Evolutionary conservation across 208 protist genomes (phyloP), one percentile per base, ranked within the genome.

Genomic region (Acanthamoeba quina): DNA sequence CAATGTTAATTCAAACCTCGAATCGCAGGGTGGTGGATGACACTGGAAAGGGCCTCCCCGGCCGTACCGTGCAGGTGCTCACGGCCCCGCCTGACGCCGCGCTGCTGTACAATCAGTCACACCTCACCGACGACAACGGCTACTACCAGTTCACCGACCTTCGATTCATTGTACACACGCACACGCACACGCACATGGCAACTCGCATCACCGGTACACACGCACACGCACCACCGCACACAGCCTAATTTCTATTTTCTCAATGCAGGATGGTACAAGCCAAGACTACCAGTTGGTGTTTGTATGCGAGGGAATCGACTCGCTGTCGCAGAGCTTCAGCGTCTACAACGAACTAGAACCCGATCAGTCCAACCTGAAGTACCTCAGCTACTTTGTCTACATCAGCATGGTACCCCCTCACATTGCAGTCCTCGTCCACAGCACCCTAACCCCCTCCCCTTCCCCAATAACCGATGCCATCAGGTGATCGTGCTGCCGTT

Each of bases 341-440:
- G 78, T 86, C 52, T 86, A 86, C 78, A 86, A 86, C 78, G 78
- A 86, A 37, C 78, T 86, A 47, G 78, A 62, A n/a, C 78, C 78
- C 11, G 78, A 86, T 24, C 41, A 86, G n/a, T 62, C 47, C 41
- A 62, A 54, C 29, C 78, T 86, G 10, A 31, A 62, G 26, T 86
- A 86, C n/a, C 41, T 86, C 47, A 86, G 78, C 78, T 86, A 86
- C 31, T 86, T 86, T 21, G 78, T 86, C 78, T 86, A 86, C 49
- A 31, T 62, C 47, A 62, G 49, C 78, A 86, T 86, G 78, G 78
- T 80, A n/a, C 1, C 1, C 49, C 24, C 47, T 19, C n/a, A 56
- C 26, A 31, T 34, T 19, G 24, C 21, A 26, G 1, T 5, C n/a
- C 47, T 34, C 49, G 31, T 37, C 26, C 29, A 1, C 26, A 86